Evolutionary conservation across 768 basidiomycete genomes (phyloP), one percentile per base, ranked within the genome.

Genomic region (Termitomyces sp.): DNA sequence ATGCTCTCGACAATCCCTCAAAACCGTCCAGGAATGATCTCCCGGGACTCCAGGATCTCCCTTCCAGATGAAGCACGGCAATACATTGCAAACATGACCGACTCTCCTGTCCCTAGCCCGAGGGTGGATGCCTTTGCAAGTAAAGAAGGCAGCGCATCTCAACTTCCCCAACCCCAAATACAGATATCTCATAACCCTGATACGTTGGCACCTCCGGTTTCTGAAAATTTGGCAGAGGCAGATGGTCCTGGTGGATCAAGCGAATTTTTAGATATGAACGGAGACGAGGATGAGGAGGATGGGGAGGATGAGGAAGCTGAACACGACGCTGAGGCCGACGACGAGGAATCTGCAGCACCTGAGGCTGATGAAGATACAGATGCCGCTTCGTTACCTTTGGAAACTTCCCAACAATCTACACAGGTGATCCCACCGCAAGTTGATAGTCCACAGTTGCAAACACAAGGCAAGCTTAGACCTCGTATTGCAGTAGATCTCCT

Each of bases 1-100:
- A 68, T 77, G 65, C 72, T 79, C 0, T 71, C 76, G 11, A 67
- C 74, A 2, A 67, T 75, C 7, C 61, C 67, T 33, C 78, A 78
- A 68, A 68, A 69, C 62, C 71, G 73, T 22, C 70, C 71, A n/a
- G 70, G 75, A 45, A 55, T 69, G 6, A 65, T 78, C 18, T 82
- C 84, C n/a, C 82, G 87, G 58, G 87, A 88, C 55, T 91, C 89
- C 9, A 81, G 82, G 24, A 83, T 88, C 54, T 84, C 87, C 38
- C 78, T 92, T 40, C 89, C 91, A 1, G 90, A 92, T 58, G 92
- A 93, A 70, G 88, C 91, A 16, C 84, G 79, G 64, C 85, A 82
- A 52, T 92, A 90, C 67, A 87, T 91, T 59, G 79, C 84, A 40
- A 84, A 81, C 66, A 86, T 90, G 82, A 74, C 74, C 40, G 89